Conservation (phyloP, 768 basidiomycete genomes). For the Psilocybe subaeruginosa region DNA sequence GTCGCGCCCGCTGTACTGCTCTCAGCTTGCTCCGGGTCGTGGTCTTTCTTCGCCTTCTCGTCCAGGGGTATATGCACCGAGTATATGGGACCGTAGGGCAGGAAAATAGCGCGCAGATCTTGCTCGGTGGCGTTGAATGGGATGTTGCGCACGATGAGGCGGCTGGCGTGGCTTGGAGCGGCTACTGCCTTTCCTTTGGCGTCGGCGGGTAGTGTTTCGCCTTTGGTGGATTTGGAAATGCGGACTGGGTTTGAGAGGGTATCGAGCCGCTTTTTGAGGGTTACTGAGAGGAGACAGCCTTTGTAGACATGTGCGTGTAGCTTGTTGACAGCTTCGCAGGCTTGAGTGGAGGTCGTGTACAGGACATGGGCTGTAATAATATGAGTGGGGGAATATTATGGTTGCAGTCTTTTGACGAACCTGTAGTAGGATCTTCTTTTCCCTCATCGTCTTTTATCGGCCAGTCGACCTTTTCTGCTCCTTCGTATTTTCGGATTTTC, state of each 20-base stretch:
- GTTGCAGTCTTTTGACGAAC: constrained; percentile 32
- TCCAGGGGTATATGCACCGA: constrained; percentile 78
- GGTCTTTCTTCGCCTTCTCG: constrained; percentile 32
- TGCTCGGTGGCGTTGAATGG: constrained; percentile 83
- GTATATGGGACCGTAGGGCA: constrained; percentile 86
- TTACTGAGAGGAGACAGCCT: constrained; percentile 81
- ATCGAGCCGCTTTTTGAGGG: constrained; percentile 85
- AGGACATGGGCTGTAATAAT: constrained; percentile 62
- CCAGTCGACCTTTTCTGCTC: constrained; percentile 79
- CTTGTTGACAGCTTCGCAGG: constrained; percentile 72
- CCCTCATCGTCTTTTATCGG: constrained; percentile 56
- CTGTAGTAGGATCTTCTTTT: constrained; percentile 48
- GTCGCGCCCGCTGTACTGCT: constrained; percentile 17
- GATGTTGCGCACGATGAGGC: constrained; percentile 91
- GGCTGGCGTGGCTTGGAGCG: constrained; percentile 70
- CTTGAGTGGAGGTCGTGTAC: constrained; percentile 68
- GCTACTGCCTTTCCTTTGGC: constrained; percentile 35
- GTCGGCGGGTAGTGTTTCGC: constrained; percentile 30
- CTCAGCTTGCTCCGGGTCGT: constrained; percentile 17
- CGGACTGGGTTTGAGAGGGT: constrained; percentile 52
- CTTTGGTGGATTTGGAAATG: constrained; percentile 21
- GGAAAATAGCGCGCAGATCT: constrained; percentile 84
- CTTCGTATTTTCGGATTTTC: constrained; percentile 78
- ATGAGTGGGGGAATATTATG: not conserved
- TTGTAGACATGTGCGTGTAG: constrained; percentile 95